Percentiles rank a stretch among this genome's conserved stretches.
phyloP scores from a whole-genome alignment of 371 early-diverging fungal genomes.

The Sporodiniella umbellata region DNA sequence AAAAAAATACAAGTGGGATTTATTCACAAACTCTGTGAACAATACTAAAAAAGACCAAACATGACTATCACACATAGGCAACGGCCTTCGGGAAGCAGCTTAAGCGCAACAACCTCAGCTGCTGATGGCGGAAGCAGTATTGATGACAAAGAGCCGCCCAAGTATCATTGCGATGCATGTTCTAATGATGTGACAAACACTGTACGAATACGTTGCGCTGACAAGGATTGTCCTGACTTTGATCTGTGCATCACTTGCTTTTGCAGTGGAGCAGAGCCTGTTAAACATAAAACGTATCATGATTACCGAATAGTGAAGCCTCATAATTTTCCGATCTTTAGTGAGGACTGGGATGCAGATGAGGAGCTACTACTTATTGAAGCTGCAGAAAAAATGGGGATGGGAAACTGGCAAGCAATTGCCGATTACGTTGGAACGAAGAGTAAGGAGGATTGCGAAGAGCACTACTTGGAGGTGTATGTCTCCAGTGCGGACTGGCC shows the following conservation, averaged over 20 bases:
- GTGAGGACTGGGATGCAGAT: constrained; percentile 93
- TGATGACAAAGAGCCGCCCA: constrained; percentile 53
- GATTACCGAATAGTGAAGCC: constrained; percentile 86
- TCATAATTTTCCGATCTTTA: constrained; percentile 85
- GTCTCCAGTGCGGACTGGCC: constrained; percentile 77
- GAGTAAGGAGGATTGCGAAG: constrained; percentile 82
- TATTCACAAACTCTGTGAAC: not conserved
- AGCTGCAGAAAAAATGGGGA: constrained; percentile 88
- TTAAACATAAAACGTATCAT: constrained; percentile 83
- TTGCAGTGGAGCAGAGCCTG: constrained; percentile 79
- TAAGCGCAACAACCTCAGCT: constrained; percentile 21
- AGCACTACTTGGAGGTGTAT: constrained; percentile 90
- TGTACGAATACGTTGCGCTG: constrained; percentile 87
- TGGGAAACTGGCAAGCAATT: constrained; percentile 98
- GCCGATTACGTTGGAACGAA: constrained; percentile 93
- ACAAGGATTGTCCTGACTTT: constrained; percentile 83
- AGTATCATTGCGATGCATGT: constrained; percentile 92
- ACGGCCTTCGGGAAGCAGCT: constrained; percentile 33
- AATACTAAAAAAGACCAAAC: constrained; percentile 1
- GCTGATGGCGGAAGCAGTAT: constrained; percentile 20
- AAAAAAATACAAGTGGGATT: not conserved
- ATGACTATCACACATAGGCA: constrained; percentile 54
- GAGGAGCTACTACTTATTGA: constrained; percentile 96
- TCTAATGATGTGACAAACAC: constrained; percentile 85
- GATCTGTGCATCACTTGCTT: constrained; percentile 98